A percentile compares a stretch with the other conserved stretches of the same genome.
phyloP scores from a whole-genome alignment of 129 eudicot species.

The Centella asiatica region DNA sequence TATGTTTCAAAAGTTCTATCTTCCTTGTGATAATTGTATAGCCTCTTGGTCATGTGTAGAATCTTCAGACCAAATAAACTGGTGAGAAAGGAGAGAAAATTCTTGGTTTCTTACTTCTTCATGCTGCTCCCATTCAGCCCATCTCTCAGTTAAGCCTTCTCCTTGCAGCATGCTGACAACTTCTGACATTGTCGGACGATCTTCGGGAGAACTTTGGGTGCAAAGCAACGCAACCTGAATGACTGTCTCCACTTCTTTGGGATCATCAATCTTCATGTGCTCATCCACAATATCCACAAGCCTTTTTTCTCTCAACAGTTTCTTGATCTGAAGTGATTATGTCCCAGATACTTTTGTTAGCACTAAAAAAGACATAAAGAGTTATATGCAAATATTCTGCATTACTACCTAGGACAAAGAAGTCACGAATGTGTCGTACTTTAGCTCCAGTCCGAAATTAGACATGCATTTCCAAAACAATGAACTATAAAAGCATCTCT shows the following conservation, averaged over 20 bases:
- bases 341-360: not conserved
- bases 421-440: no score
- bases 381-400: not conserved
- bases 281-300: slow-evolving; percentile 64
- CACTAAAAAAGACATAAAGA: not conserved
- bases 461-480: no score
- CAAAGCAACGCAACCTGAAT: slow-evolving; percentile 83
- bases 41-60: slow-evolving; percentile 80
- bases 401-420: not conserved
- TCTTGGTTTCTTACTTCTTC: slow-evolving; percentile 64
- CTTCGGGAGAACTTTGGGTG: slow-evolving; percentile 74
- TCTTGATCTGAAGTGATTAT: slow-evolving; percentile 53
- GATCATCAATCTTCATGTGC: slow-evolving; percentile 47
- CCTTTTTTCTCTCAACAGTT: slow-evolving; percentile 62
- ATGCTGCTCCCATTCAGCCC: slow-evolving; percentile 90
- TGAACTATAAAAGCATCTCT: no score
- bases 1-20: slow-evolving; percentile 24
- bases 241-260: slow-evolving; percentile 70
- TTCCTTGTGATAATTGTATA: slow-evolving; percentile 72
- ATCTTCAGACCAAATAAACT: slow-evolving; percentile 75
- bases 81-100: slow-evolving; percentile 48
- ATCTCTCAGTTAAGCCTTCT: slow-evolving; percentile 68
- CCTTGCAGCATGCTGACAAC: slow-evolving; percentile 77
- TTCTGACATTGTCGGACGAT: slow-evolving; percentile 81
- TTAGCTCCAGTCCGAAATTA: no score